phyloP scores from a whole-genome alignment of 257 asterid species.

The Solanum neorickii region DNA sequence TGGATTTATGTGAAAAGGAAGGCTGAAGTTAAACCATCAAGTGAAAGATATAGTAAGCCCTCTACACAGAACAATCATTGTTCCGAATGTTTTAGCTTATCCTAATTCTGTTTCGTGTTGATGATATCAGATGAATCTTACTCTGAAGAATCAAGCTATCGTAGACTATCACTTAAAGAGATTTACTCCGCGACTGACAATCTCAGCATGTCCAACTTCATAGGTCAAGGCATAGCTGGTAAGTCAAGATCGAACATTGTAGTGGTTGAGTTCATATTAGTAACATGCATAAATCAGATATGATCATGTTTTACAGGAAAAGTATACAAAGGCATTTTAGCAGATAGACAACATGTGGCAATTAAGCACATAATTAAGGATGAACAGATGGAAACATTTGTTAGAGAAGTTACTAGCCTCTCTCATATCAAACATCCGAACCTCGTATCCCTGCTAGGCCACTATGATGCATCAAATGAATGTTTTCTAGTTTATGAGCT shows the following conservation, averaged over 20 bases:
- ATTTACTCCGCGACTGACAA: constrained; percentile 46
- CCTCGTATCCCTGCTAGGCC: constrained; percentile 55
- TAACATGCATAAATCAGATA: neutral
- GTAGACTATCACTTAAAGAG: constrained; percentile 30
- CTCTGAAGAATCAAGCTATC: constrained; percentile 22
- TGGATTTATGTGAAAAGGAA: constrained; percentile 17
- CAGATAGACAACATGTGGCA: constrained; percentile 39
- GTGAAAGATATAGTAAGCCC: constrained; percentile 17
- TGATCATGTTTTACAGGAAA: constrained; percentile 35
- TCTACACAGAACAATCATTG: neutral
- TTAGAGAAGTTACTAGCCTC: constrained; percentile 68
- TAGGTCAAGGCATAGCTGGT: constrained; percentile 88
- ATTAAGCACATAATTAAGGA: constrained; percentile 72
- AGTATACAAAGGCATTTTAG: constrained; percentile 54
- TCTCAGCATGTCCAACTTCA: constrained; percentile 53
- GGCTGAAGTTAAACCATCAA: constrained; percentile 6
- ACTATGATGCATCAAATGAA: constrained; percentile 64
- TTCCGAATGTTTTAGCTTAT: neutral
- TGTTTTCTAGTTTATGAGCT: constrained; percentile 74
- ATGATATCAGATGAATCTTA: constrained; percentile 15
- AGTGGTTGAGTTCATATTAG: neutral
- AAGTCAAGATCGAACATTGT: neutral
- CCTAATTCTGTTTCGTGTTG: neutral
- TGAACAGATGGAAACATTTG: constrained; percentile 70
- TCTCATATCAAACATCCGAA: constrained; percentile 74